Evolutionary conservation across 2,329 filamentous ascomycete genomes (phyloP).

Genomic region (Dothidotthia symphoricarpi): DNA sequence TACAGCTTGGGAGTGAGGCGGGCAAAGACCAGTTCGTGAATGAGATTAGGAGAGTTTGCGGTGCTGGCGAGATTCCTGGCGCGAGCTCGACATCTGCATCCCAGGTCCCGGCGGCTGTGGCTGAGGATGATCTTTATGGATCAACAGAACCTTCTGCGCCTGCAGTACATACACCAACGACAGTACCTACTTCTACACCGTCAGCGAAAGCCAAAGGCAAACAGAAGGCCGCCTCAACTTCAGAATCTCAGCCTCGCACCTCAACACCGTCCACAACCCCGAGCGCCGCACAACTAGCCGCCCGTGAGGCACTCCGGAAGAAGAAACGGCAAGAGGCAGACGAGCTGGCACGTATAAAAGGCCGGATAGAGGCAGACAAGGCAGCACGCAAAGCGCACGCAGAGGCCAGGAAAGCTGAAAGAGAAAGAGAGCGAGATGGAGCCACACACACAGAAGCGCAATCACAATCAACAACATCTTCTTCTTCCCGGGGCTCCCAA

Average conservation of each 20-base stretch:
- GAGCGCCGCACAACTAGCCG: conserved; percentile 38
- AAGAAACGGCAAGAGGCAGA: conserved; percentile 64
- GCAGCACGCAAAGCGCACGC: conserved; percentile 57
- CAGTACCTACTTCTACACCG: conserved; percentile 2
- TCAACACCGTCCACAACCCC: conserved; percentile 35
- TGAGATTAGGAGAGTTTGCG: conserved; percentile 49
- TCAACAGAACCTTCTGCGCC: conserved; percentile 1
- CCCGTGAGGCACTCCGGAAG: conserved; percentile 54
- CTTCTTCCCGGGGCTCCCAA: conserved; percentile 29
- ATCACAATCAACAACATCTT: conserved; percentile 4
- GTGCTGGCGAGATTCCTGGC: conserved; percentile 30
- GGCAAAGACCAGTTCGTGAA: conserved; percentile 65
- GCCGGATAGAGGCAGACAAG: conserved; percentile 75
- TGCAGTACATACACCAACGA: conserved; percentile 3
- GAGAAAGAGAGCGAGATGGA: conserved; percentile 19
- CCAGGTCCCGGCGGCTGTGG: conserved; percentile 6
- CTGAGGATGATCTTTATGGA: conserved; percentile 9
- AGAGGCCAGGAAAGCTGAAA: conserved; percentile 38
- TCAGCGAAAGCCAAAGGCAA: conserved; percentile 35
- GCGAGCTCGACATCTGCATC: conserved; percentile 13
- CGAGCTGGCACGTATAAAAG: conserved; percentile 69
- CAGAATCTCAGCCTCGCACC: conserved; percentile 28
- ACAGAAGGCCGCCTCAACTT: conserved; percentile 44
- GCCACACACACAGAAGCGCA: conserved; percentile 5
- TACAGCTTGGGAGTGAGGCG: conserved; percentile 68